A percentile compares a stretch with the other conserved stretches of the same genome.
Evolutionary conservation across 2,329 filamentous ascomycete genomes (phyloP).

Genomic region (Colletotrichum neosansevieriae): DNA sequence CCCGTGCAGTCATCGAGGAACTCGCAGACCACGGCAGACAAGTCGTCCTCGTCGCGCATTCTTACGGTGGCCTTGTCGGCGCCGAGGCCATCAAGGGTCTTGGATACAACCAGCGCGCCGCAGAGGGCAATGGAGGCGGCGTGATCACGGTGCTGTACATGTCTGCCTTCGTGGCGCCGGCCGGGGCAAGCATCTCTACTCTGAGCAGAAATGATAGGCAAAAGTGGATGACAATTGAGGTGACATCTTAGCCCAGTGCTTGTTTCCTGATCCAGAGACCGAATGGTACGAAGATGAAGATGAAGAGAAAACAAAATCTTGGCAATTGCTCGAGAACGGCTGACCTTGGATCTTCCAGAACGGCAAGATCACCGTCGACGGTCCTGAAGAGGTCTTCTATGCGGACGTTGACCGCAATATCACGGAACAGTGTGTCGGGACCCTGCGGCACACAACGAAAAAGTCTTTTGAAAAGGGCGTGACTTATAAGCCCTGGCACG

Average conservation of each 20-base stretch:
- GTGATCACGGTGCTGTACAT: conserved; percentile 52
- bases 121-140: conserved; percentile 51
- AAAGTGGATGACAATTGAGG: conserved; percentile 45
- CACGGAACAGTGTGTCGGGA: conserved; percentile 26
- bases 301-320: neutral
- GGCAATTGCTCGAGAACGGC: neutral
- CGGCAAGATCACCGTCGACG: conserved; percentile 8
- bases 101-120: conserved; percentile 48
- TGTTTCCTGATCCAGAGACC: neutral
- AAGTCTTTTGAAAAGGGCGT: conserved; percentile 41
- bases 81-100: conserved; percentile 52
- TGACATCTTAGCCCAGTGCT: conserved; percentile 4
- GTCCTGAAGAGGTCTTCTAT: conserved; percentile 42
- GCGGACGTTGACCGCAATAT: conserved; percentile 40
- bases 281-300: no score
- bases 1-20: conserved; percentile 43
- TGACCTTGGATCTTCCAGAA: neutral
- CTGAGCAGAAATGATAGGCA: conserved; percentile 38
- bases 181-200: conserved; percentile 42
- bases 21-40: conserved; percentile 52
- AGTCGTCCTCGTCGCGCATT: conserved; percentile 57
- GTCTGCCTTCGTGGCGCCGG: conserved; percentile 48
- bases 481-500: conserved; percentile 46
- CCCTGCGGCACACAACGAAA: conserved; percentile 12
- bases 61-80: conserved; percentile 55